Base-by-base conservation (phyloP, 2,329 filamentous ascomycete species). In the Cladobotryum protrusum region DNA sequence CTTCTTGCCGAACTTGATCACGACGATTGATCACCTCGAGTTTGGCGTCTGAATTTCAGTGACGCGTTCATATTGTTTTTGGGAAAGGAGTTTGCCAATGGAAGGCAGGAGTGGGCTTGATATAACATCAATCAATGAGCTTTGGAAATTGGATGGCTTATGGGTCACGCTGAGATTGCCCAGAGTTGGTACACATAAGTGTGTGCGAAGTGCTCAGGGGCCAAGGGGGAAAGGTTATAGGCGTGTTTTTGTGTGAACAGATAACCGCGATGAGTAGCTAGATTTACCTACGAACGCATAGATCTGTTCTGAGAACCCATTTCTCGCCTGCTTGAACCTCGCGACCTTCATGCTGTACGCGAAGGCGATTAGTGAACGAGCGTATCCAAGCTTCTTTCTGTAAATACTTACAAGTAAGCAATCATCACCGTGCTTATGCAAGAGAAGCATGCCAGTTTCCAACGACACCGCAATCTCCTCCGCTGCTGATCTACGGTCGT, bases 371-470 rank as follows among this genome's bases (percentile, higher is more conserved):
- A 72, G 39, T 37, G 9, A 9, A n/a, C 24, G 11, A 20, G 24
- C 24, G 24, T 6, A 8, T 8, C 11, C 24, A 8, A 8, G 3
- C n/a, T n/a, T 29, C 24, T 9, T 29, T 29, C 11, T 8, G 20
- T 29, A 4, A 41, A 17, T 32, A 72, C 76, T 66, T 62, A 83
- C 80, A 61, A 96, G 70, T 72, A 96, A 79, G 69, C 92, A 96
- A 55, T 92, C 86, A 56, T 89, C 81, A 0, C 92, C 91, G 69
- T 96, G 92, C 55, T 87, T 87, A 68, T 96, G 92, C 53, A 96
- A 72, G 24, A 96, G 73, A 33, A 89, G 79, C 77, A 92, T 86
- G 2, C 92, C 92, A n/a, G 85, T 85, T 65, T 95, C 88, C 11
- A 87, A 80, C 1, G 77, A 77, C 6, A 95, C 82, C 1, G 82